Percentiles rank a stretch among this genome's conserved stretches.
Conservation (phyloP, 1,139 yeast genomes). For the Blastobotrys indianensis region DNA sequence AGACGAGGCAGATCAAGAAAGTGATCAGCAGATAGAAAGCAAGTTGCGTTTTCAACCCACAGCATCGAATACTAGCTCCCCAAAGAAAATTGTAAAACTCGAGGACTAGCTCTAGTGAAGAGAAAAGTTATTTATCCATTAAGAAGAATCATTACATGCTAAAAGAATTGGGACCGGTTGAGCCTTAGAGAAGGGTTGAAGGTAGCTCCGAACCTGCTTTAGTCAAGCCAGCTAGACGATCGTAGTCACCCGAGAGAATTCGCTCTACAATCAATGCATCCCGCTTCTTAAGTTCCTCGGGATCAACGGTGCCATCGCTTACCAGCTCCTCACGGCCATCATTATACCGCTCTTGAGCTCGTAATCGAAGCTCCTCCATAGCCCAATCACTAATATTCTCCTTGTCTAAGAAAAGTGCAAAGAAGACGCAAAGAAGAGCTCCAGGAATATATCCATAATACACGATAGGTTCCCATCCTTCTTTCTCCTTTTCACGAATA, state of each 20-base stretch:
- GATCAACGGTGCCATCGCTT: slow-evolving; percentile 50
- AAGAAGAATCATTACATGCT: no score
- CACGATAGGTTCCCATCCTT: slow-evolving; percentile 77
- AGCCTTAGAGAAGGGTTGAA: slow-evolving; percentile 11
- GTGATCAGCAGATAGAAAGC: neutral
- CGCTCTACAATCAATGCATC: slow-evolving; percentile 79
- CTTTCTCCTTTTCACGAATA: slow-evolving; percentile 69
- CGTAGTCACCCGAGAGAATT: slow-evolving; percentile 80
- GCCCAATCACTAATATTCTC: slow-evolving; percentile 64
- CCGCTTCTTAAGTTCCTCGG: slow-evolving; percentile 58
- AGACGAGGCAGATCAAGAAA: slow-evolving; percentile 11
- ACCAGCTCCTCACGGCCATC: slow-evolving; percentile 49
- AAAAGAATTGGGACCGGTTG: neutral
- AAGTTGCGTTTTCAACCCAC: no score
- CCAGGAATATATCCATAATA: slow-evolving; percentile 73
- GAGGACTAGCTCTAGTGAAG: neutral
- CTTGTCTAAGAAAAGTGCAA: slow-evolving; percentile 44
- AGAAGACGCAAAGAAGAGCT: slow-evolving; percentile 40
- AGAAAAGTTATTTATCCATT: no score
- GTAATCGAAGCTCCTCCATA: slow-evolving; percentile 69
- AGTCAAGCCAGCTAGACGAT: slow-evolving; percentile 66
- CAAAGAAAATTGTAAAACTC: neutral
- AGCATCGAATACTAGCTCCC: neutral
- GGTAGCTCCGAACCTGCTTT: slow-evolving; percentile 39
- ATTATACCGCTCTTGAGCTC: slow-evolving; percentile 66